phyloP scores from a whole-genome alignment of 2,329 filamentous ascomycete genomes.

The Alternaria panax region DNA sequence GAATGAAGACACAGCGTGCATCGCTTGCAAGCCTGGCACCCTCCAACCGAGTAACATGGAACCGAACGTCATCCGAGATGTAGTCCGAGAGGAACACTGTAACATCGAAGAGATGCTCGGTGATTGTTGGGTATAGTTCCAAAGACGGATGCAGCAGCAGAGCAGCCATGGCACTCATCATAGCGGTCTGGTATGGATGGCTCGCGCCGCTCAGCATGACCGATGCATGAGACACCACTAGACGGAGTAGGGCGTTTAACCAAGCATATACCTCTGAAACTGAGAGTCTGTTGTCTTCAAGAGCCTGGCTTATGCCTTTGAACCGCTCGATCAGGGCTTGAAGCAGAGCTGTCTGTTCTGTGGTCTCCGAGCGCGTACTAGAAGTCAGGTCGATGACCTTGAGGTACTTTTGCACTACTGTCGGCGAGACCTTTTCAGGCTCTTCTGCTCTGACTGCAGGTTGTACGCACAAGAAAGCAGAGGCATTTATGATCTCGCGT shows the following conservation, averaged over 20 bases:
- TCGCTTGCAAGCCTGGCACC: slow-evolving; percentile 36
- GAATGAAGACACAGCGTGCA: slow-evolving; percentile 51
- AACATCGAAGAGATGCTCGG: slow-evolving; percentile 55
- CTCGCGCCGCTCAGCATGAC: slow-evolving; percentile 31
- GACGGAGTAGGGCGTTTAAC: slow-evolving; percentile 50
- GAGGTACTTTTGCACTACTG: slow-evolving; percentile 43
- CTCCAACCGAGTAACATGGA: slow-evolving; percentile 41
- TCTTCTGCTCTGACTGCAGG: slow-evolving; percentile 9
- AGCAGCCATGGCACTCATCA: slow-evolving; percentile 46
- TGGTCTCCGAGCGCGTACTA: slow-evolving; percentile 20
- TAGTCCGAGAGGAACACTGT: slow-evolving; percentile 52
- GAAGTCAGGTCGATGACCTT: slow-evolving; percentile 45
- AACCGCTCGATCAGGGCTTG: slow-evolving; percentile 42
- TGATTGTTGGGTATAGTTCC: slow-evolving; percentile 42
- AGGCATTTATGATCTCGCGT: slow-evolving; percentile 44
- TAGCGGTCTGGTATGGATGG: slow-evolving; percentile 41
- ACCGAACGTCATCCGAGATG: slow-evolving; percentile 50
- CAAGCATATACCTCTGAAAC: slow-evolving; percentile 19
- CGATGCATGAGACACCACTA: slow-evolving; percentile 50
- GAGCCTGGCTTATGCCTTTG: slow-evolving; percentile 37
- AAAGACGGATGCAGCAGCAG: slow-evolving; percentile 51
- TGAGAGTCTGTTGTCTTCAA: slow-evolving; percentile 23
- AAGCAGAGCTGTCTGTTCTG: slow-evolving; percentile 32
- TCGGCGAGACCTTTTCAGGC: slow-evolving; percentile 15
- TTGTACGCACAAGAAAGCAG: slow-evolving; percentile 34